These are phyloP conservation scores for Pseudoperonospora humuli DNA, from an alignment of 352 stramenopile genomes.

Conservation along the genomic window DNA sequence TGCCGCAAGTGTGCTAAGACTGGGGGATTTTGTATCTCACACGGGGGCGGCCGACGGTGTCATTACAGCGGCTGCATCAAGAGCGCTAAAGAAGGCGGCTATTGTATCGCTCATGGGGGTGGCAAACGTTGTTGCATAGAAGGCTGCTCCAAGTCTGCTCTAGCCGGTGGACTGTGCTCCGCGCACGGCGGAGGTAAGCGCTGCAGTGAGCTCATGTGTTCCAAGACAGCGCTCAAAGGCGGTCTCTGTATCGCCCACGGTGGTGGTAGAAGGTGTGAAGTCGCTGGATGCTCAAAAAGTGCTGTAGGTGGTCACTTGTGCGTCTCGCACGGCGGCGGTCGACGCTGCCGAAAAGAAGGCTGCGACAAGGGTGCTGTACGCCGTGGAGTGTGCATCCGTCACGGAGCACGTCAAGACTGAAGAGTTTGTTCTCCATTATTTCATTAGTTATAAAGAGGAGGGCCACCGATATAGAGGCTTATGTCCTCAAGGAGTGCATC, in stretches of 20 bases:
- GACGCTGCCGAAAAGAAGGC: slow-evolving; percentile 40
- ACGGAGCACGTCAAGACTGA: slow-evolving; percentile 33
- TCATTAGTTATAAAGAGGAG: slow-evolving; percentile 17
- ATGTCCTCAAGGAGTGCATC: slow-evolving; percentile 18
- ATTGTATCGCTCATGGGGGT: slow-evolving; percentile 52
- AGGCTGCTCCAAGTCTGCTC: slow-evolving; percentile 53
- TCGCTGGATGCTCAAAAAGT: slow-evolving; percentile 44
- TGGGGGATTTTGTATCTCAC: slow-evolving; percentile 70
- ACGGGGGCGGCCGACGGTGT: slow-evolving; percentile 54
- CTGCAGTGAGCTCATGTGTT: slow-evolving; percentile 38
- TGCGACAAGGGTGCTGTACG: slow-evolving; percentile 68
- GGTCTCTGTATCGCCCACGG: too few relatives aligned
- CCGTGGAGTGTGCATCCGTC: slow-evolving; percentile 65
- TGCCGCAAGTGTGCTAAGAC: slow-evolving; percentile 58
- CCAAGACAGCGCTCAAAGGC: slow-evolving; percentile 60
- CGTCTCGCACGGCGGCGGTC: slow-evolving; percentile 53
- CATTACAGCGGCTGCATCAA: slow-evolving; percentile 48
- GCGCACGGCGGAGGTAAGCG: slow-evolving; percentile 59
- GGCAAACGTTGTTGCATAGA: slow-evolving; percentile 46
- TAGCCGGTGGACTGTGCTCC: slow-evolving; percentile 64
- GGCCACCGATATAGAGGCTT: slow-evolving; percentile 10
- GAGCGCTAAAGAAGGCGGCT: slow-evolving; percentile 61
- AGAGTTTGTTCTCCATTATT: neutral
- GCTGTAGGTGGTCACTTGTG: slow-evolving; percentile 52
- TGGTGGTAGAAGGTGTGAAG: slow-evolving; percentile 46